Evolutionary conservation across 805 yeast species (phyloP), one percentile per base, ranked within the genome.

Genomic region (Limtongozyma cylindracea): DNA sequence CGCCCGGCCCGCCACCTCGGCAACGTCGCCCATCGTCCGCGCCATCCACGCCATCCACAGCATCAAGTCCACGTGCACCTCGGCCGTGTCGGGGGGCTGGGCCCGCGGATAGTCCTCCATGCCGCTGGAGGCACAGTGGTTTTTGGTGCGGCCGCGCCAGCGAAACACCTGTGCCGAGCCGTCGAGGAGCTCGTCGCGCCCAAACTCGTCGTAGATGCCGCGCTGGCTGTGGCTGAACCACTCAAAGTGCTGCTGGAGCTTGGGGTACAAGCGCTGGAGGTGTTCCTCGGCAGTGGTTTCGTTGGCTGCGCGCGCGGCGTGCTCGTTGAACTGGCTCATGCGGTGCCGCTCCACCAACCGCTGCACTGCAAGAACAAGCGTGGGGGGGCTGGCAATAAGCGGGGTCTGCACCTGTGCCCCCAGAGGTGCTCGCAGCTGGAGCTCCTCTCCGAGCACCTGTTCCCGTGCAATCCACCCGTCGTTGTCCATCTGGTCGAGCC

Each of bases 401-500:
- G 92, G 91, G 39, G 72, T 73, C 45, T 88, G 98, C 8, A 65
- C 71, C 32, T 60, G 70, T 39, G 84, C 84, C 29, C 72, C 76
- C 6, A 39, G 49, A 0, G 96, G 96, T 4, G 88, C 96, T 35
- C 72, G 66, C 20, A 72, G 58, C 38, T 96, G 61, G 18, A 84
- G 80, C 40, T 88, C 96, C 5, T 66, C 68, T 1, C 98, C 98
- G 20, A 88, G 51, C 15, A 88, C 84, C 34, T 78, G 91, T 40
- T 88, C 98, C 29, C 98, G 59, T 2, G 93, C 94, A 31, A 88
- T 73, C 95, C 96, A 88, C 0, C 98, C 98, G 29, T 72, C 69
- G 2, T 69, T 74, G 39, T 84, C 94, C 28, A 80, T 76, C 19
- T 76, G 45, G 17, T 56, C 43, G 39, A 84, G 76, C 98, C 98